These are phyloP conservation scores for Emericellopsis atlantica DNA, from an alignment of 2,329 filamentous ascomycete genomes.

Conservation along the genomic window DNA sequence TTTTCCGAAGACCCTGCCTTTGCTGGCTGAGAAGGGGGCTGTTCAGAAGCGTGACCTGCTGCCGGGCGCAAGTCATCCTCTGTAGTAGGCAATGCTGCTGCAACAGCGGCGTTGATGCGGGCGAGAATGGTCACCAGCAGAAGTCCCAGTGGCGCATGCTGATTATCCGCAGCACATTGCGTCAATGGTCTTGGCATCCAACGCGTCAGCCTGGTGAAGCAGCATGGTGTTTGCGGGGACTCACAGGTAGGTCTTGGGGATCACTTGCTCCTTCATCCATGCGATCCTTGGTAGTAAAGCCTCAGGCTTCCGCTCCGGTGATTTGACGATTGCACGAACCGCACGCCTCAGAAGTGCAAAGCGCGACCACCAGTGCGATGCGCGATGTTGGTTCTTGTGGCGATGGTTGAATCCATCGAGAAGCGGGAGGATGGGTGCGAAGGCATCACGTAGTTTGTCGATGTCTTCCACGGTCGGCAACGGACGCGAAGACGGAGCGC, in stretches of 20 bases:
- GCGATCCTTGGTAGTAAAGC: slow-evolving; percentile 8
- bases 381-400: slow-evolving; percentile 83
- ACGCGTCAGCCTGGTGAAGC: neutral
- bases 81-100: slow-evolving; percentile 13
- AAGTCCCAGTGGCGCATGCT: slow-evolving; percentile 60
- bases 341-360: slow-evolving; percentile 61
- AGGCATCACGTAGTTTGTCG: slow-evolving; percentile 10
- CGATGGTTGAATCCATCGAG: slow-evolving; percentile 67
- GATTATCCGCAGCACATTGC: slow-evolving; percentile 56
- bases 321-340: slow-evolving; percentile 36
- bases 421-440: slow-evolving; percentile 33
- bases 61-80: neutral
- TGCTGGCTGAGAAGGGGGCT: too few species aligned
- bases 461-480: neutral
- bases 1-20: slow-evolving; percentile 7
- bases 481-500: neutral
- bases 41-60: neutral
- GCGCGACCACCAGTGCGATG: slow-evolving; percentile 66
- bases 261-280: slow-evolving; percentile 15
- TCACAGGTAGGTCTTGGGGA: slow-evolving; percentile 23
- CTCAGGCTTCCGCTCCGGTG: slow-evolving; percentile 11
- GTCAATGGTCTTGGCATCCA: slow-evolving; percentile 43
- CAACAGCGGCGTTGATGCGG: slow-evolving; percentile 35
- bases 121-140: slow-evolving; percentile 54
- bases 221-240: slow-evolving; percentile 5